Conservation (phyloP, 2,329 filamentous ascomycete genomes). For the Decorospora gaudefroyi region DNA sequence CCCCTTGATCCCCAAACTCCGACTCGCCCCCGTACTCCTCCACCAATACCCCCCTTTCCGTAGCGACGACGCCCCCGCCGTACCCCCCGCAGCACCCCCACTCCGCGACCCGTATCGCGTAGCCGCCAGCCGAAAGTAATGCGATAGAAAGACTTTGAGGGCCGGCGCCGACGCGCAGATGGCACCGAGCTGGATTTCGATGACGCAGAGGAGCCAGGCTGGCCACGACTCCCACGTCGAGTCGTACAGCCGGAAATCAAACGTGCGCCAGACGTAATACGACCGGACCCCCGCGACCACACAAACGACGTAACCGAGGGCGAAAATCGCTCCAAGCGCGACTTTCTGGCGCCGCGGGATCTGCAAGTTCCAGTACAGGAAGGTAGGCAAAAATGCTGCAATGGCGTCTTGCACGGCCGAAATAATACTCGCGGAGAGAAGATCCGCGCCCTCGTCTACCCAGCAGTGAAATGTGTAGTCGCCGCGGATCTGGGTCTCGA, state of each 20-base stretch:
- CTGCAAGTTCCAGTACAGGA: constrained; percentile 29
- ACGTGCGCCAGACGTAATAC: constrained; percentile 16
- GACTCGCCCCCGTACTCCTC: background rate
- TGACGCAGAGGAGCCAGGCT: constrained; percentile 14
- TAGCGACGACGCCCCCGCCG: background rate
- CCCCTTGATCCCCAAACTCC: background rate
- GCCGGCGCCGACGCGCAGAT: constrained; percentile 25
- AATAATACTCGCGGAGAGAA: constrained; percentile 19
- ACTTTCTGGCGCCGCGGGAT: constrained; percentile 25
- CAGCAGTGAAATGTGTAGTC: constrained; percentile 19
- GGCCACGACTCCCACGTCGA: constrained; percentile 23
- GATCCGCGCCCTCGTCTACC: constrained; percentile 23
- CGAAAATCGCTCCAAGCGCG: constrained; percentile 24
- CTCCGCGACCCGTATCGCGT: background rate
- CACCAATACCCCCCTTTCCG: constrained; percentile 1
- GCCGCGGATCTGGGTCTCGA: constrained; percentile 3
- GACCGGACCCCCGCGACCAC: constrained; percentile 15
- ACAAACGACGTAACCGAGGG: constrained; percentile 19
- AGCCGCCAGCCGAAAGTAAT: constrained; percentile 1
- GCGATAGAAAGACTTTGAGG: constrained; percentile 24
- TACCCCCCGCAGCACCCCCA: background rate
- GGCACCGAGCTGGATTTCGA: constrained; percentile 25
- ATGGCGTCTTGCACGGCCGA: constrained; percentile 25
- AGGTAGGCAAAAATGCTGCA: constrained; percentile 20
- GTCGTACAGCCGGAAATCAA: constrained; percentile 22